Base-by-base conservation (phyloP, 768 basidiomycete genomes). In the Agaricus subrufescens region DNA sequence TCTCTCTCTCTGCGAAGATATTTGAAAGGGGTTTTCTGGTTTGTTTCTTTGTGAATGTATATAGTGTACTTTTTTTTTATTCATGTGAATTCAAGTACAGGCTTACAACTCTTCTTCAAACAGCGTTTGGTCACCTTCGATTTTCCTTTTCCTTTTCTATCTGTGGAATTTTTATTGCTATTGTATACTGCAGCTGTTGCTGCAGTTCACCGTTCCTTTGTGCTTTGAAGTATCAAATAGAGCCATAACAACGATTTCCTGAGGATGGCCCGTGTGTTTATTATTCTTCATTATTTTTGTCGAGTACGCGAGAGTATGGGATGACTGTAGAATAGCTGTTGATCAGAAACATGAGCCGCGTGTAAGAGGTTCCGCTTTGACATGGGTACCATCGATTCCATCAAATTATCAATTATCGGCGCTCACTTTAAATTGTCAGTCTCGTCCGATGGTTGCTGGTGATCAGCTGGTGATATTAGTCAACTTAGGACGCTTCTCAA, bases 181-280 rank as follows among this genome's bases (percentile, higher is more conserved):
- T 1, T 37, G 46, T 44, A 46, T 51, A 46, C 49, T 47, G 53
- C 51, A 29, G 52, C 34, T 34, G 34, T 11, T 8, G 52, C n/a
- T 52, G 49, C 48, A 49, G 12, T 46, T 50, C 34, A 29, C 49
- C 40, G 42, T 29, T 50, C 30, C 25, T n/a, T 57, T 44, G 23
- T 48, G 51, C 43, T 43, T 40, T 50, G 23, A 5, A 39, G 48
- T 48, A 23, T 27, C 38, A 42, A 38, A 45, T 46, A 53, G 43
- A 49, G 50, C 15, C 30, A 47, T 34, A 11, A 34, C 34, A 34
- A 34, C 34, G 34, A 8, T 34, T 34, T 34, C 11, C 34, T 11
- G 34, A 34, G 34, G 7, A 34, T 34, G 34, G 34, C 34, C 19
- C 11, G 11, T 34, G 50, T 30, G 40, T 43, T 52, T 14, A 52